Conservation (phyloP, 352 stramenopile species). For the Phytophthora parvispora region DNA sequence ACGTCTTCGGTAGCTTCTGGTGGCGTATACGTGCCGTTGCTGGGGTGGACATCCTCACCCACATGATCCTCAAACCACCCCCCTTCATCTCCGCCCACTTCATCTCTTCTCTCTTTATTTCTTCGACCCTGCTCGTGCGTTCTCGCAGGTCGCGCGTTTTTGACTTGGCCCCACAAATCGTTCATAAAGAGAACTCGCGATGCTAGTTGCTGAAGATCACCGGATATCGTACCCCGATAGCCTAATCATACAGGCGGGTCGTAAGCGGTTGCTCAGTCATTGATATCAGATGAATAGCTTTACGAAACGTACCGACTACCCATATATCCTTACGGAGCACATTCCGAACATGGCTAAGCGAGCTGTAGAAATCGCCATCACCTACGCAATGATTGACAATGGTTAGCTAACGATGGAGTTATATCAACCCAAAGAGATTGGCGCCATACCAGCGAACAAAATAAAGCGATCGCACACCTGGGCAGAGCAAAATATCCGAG, state of each 20-base stretch:
- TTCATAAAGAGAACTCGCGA: constrained; percentile 82
- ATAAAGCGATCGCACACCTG: constrained; percentile 88
- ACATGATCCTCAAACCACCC: constrained; percentile 37
- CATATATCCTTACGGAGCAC: constrained; percentile 88
- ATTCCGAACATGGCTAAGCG: constrained; percentile 84
- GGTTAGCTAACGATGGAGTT: too few relatives aligned
- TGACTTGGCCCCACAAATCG: constrained; percentile 70
- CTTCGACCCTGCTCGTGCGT: constrained; percentile 18
- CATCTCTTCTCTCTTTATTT: constrained; percentile 4
- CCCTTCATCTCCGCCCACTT: not conserved
- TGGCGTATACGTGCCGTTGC: constrained; percentile 11
- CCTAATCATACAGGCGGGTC: constrained; percentile 37
- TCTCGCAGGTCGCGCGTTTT: constrained; percentile 13
- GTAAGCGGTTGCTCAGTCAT: not conserved
- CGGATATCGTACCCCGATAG: constrained; percentile 77
- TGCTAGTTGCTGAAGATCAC: constrained; percentile 82
- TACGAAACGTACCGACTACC: constrained; percentile 74
- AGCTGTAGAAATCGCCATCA: constrained; percentile 91
- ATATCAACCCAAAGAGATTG: not conserved
- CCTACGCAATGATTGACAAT: constrained; percentile 42
- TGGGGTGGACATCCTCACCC: constrained; percentile 18
- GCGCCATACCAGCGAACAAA: constrained; percentile 72
- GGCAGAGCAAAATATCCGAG: constrained; percentile 9
- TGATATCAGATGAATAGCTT: not conserved
- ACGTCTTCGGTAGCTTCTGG: constrained; percentile 20